These are phyloP conservation scores for Pleodorina starrii DNA, from an alignment of 139 green algal genomes.

Conservation along the genomic window DNA sequence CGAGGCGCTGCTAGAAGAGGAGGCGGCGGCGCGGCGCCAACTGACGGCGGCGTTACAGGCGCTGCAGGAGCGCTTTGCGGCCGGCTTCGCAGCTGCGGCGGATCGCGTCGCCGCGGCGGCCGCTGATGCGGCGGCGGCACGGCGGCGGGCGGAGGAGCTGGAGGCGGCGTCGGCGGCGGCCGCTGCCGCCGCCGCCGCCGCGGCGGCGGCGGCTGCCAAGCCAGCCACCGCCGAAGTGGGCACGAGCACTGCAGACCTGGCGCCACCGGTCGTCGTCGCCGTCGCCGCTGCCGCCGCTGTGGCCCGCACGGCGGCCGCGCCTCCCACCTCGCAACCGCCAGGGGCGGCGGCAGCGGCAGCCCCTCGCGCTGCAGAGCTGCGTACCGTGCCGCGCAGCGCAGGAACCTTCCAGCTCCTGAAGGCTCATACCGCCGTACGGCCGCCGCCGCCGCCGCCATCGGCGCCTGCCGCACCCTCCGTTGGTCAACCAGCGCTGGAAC, in stretches of 20 bases:
- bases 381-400: background rate
- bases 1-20: slow-evolving; percentile 2
- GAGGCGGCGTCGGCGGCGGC: background rate
- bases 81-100: background rate
- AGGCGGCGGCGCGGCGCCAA: background rate
- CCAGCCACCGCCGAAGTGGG: background rate
- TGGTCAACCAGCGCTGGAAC: too few relatives aligned
- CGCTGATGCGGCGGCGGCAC: slow-evolving; percentile 2
- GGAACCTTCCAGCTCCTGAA: too few relatives aligned
- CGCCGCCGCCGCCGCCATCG: too few relatives aligned
- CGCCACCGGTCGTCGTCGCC: background rate
- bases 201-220: background rate
- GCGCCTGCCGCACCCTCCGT: too few relatives aligned
- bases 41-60: slow-evolving; percentile 3
- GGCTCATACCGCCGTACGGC: too few relatives aligned
- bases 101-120: background rate
- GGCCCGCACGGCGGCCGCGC: too few relatives aligned
- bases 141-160: background rate
- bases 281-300: background rate
- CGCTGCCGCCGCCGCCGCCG: background rate
- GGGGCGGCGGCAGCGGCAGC: background rate
- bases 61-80: slow-evolving; percentile 5
- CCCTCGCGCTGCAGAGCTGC: background rate
- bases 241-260: background rate
- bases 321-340: too few relatives aligned